These are phyloP conservation scores for Kluyveromyces aestuarii DNA, from an alignment of 805 yeast genomes.

Conservation along the genomic window DNA sequence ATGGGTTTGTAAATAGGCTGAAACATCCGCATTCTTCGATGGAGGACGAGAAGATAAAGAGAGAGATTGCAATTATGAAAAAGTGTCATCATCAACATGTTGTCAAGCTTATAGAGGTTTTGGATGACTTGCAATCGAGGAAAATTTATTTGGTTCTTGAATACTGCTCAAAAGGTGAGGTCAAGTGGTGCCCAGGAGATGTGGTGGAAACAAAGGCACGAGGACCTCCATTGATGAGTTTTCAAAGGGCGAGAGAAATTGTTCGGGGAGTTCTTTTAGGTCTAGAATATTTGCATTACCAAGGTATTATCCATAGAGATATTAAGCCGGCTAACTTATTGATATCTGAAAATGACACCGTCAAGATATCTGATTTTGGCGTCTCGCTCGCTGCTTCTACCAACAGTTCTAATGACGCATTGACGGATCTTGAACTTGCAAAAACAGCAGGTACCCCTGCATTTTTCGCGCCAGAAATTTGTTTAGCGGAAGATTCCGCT, in stretches of 20 bases:
- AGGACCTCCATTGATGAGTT: constrained; percentile 59
- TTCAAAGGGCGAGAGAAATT: constrained; percentile 58
- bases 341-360: constrained; percentile 57
- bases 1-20: constrained; percentile 25
- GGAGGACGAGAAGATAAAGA: constrained; percentile 66
- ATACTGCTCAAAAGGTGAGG: constrained; percentile 84
- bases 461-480: constrained; percentile 89
- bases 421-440: constrained; percentile 71
- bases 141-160: constrained; percentile 88
- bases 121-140: constrained; percentile 75
- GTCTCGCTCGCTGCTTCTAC: constrained; percentile 60
- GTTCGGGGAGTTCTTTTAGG: constrained; percentile 83
- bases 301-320: constrained; percentile 90
- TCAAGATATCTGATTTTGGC: constrained; percentile 95
- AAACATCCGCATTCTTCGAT: constrained; percentile 34
- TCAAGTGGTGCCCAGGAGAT: constrained; percentile 53
- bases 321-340: constrained; percentile 90
- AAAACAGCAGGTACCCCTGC: constrained; percentile 98
- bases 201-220: constrained; percentile 32
- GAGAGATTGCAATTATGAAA: constrained; percentile 90
- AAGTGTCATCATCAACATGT: constrained; percentile 88
- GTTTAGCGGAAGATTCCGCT: constrained; percentile 39
- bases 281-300: constrained; percentile 80
- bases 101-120: constrained; percentile 76
- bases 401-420: constrained; percentile 10